Percentiles rank a stretch among this genome's conserved stretches.
Conservation (phyloP, 2,329 filamentous ascomycete genomes). For the Colletotrichum ledebouriae region DNA sequence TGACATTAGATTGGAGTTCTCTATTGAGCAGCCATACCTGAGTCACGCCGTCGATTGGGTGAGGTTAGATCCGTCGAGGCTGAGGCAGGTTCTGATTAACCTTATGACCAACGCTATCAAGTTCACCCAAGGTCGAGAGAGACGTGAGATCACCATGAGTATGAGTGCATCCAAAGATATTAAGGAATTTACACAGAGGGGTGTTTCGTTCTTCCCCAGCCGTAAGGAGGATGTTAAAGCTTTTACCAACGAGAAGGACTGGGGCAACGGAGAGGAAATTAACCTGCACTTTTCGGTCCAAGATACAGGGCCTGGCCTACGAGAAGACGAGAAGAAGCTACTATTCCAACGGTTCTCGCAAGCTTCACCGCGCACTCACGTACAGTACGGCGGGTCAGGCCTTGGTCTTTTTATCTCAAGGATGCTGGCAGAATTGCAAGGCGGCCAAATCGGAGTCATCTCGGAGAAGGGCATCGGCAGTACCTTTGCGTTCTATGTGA, state of each 20-base stretch:
- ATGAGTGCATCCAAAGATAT: slow-evolving; percentile 73
- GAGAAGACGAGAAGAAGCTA: slow-evolving; percentile 73
- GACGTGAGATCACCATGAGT: slow-evolving; percentile 71
- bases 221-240: slow-evolving; percentile 58
- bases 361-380: slow-evolving; percentile 76
- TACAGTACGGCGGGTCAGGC: slow-evolving; percentile 79
- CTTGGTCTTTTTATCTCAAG: slow-evolving; percentile 82
- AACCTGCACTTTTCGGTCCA: slow-evolving; percentile 80
- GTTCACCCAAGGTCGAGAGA: slow-evolving; percentile 72
- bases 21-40: slow-evolving; percentile 76
- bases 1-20: slow-evolving; percentile 78
- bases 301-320: slow-evolving; percentile 78
- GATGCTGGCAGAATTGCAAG: slow-evolving; percentile 81
- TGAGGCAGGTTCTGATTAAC: slow-evolving; percentile 83
- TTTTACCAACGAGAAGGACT: slow-evolving; percentile 70
- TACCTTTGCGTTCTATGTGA: slow-evolving; percentile 83
- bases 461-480: slow-evolving; percentile 77
- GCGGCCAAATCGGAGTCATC: slow-evolving; percentile 81
- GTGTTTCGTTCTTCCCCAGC: slow-evolving; percentile 62
- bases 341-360: slow-evolving; percentile 79
- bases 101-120: slow-evolving; percentile 78
- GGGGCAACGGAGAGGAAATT: slow-evolving; percentile 79
- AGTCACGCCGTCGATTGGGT: slow-evolving; percentile 78
- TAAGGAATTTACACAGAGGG: slow-evolving; percentile 55
- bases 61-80: slow-evolving; percentile 79